Percentiles rank a stretch among this genome's conserved stretches.
Evolutionary conservation across 2,329 filamentous ascomycete species (phyloP).

Genomic region (Neonectria ditissima): DNA sequence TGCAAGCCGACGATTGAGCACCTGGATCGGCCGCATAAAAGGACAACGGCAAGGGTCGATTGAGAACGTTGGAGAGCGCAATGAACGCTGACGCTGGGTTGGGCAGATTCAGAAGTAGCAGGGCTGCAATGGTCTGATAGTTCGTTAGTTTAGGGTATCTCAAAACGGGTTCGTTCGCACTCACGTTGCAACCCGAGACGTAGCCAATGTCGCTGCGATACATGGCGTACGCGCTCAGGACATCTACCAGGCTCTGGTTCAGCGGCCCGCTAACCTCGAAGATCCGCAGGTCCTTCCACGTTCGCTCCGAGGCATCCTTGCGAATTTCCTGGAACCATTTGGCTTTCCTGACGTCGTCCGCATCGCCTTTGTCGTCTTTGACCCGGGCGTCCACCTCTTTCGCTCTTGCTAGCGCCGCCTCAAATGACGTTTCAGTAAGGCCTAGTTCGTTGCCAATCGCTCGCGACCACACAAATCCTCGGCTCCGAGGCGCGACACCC

Average conservation of each 20-base stretch:
- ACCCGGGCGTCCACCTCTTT: slow-evolving; percentile 70
- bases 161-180: slow-evolving; percentile 47
- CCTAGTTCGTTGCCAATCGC: slow-evolving; percentile 81
- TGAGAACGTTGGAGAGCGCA: slow-evolving; percentile 80
- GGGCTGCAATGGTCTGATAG: slow-evolving; percentile 74
- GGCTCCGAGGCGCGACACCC: slow-evolving; percentile 77
- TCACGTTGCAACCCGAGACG: slow-evolving; percentile 78
- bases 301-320: slow-evolving; percentile 71
- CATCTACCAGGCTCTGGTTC: slow-evolving; percentile 75
- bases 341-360: slow-evolving; percentile 67
- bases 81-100: slow-evolving; percentile 74
- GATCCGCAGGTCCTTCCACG: slow-evolving; percentile 79
- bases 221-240: slow-evolving; percentile 83
- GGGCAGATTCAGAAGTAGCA: slow-evolving; percentile 78
- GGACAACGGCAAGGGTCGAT: slow-evolving; percentile 78
- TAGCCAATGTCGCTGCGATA: slow-evolving; percentile 87
- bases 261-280: slow-evolving; percentile 76
- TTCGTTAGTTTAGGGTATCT: slow-evolving; percentile 28
- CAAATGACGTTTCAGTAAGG: slow-evolving; percentile 74
- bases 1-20: slow-evolving; percentile 77
- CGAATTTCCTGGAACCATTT: slow-evolving; percentile 74
- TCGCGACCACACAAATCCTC: slow-evolving; percentile 76
- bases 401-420: slow-evolving; percentile 76
- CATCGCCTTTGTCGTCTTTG: slow-evolving; percentile 61
- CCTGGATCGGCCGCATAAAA: slow-evolving; percentile 78